Evolutionary conservation across 2,329 filamentous ascomycete genomes (phyloP).

Genomic region (Cyphellophora europaea): DNA sequence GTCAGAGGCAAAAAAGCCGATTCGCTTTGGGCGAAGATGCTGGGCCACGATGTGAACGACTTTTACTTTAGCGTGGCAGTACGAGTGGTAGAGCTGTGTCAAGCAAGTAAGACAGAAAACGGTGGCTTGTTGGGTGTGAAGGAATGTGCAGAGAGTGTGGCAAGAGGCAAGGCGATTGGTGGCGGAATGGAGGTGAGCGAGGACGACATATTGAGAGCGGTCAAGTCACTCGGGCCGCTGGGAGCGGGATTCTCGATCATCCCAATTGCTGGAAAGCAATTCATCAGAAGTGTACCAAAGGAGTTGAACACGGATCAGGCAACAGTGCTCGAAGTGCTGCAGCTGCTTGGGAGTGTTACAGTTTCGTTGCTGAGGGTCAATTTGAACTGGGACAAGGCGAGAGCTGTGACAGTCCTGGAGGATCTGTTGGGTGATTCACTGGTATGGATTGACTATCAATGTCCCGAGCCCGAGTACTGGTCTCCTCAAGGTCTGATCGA

Average conservation of each 20-base stretch:
- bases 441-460: conserved; percentile 88
- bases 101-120: conserved; percentile 78
- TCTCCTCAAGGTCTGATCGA: conserved; percentile 36
- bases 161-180: conserved; percentile 63
- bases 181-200: conserved; percentile 70
- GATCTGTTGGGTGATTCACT: conserved; percentile 82
- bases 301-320: conserved; percentile 93
- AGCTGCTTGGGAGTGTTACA: conserved; percentile 82
- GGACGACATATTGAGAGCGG: conserved; percentile 85
- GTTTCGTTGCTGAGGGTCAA: conserved; percentile 84
- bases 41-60: conserved; percentile 87
- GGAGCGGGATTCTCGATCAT: conserved; percentile 82
- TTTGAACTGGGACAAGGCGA: conserved; percentile 71
- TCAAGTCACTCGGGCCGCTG: conserved; percentile 76
- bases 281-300: conserved; percentile 87
- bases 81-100: conserved; percentile 87
- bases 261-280: conserved; percentile 70
- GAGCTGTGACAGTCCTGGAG: conserved; percentile 82
- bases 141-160: conserved; percentile 70
- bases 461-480: conserved; percentile 88
- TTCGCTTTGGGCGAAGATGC: conserved; percentile 85
- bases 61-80: conserved; percentile 98
- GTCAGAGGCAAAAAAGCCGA: conserved; percentile 44
- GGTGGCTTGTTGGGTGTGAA: conserved; percentile 79
- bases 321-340: conserved; percentile 80